A percentile compares a stretch with the other conserved stretches of the same genome.
These are phyloP conservation scores for Coleophoma crateriformis DNA, from an alignment of 2,329 filamentous ascomycete genomes.

Conservation along the genomic window DNA sequence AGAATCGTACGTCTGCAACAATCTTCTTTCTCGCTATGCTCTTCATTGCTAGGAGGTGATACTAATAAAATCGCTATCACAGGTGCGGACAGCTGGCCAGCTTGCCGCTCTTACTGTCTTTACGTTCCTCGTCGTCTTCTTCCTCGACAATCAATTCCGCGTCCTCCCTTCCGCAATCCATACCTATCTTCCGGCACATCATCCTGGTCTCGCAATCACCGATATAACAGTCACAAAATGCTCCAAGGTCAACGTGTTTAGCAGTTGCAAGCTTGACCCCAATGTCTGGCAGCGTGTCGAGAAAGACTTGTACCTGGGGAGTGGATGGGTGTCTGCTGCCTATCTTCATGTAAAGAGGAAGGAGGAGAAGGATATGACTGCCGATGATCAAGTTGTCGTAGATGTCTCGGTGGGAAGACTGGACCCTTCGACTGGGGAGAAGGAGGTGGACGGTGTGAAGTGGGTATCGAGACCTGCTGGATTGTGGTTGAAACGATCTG, in stretches of 20 bases:
- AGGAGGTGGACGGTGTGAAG: constrained; percentile 45
- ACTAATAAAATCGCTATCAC: constrained; percentile 1
- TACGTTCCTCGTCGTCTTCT: constrained; percentile 51
- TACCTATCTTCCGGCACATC: constrained; percentile 61
- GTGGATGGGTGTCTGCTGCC: constrained; percentile 58
- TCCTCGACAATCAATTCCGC: constrained; percentile 64
- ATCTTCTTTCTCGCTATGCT: too few species aligned
- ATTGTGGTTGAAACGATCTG: constrained; percentile 55
- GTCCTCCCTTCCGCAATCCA: constrained; percentile 66
- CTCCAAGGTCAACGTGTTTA: constrained; percentile 53
- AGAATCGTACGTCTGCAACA: constrained; percentile 21
- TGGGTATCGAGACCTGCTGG: constrained; percentile 66
- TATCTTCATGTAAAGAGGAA: constrained; percentile 66
- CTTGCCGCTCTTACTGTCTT: constrained; percentile 30
- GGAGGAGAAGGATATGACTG: constrained; percentile 60
- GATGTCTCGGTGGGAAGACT: constrained; percentile 59
- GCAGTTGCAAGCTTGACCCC: constrained; percentile 54
- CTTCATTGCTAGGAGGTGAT: too few species aligned
- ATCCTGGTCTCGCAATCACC: constrained; percentile 63
- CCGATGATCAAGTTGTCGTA: constrained; percentile 58
- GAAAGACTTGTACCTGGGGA: constrained; percentile 64
- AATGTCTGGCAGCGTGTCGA: constrained; percentile 59
- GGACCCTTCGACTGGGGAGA: constrained; percentile 47
- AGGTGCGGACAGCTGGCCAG: constrained; percentile 38
- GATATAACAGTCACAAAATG: constrained; percentile 64